Evolutionary conservation across 2,329 filamentous ascomycete species (phyloP).

Genomic region (Dendryphion nanum): DNA sequence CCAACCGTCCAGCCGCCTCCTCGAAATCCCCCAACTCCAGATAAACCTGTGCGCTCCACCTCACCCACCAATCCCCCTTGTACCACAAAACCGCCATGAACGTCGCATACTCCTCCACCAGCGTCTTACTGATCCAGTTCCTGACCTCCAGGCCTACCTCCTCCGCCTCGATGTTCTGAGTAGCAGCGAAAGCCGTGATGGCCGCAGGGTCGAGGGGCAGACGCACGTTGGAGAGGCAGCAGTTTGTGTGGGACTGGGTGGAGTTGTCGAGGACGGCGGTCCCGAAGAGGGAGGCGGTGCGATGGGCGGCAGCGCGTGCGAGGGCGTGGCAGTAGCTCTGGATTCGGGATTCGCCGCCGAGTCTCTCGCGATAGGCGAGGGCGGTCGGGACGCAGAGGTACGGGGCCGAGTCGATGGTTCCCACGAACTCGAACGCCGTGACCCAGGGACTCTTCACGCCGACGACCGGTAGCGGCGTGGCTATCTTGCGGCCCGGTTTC

Average conservation of each 20-base stretch:
- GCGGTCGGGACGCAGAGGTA: slow-evolving; percentile 72
- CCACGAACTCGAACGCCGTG: slow-evolving; percentile 71
- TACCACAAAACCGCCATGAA: slow-evolving; percentile 67
- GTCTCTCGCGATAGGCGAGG: slow-evolving; percentile 66
- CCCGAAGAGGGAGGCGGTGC: slow-evolving; percentile 61
- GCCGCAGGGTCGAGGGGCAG: slow-evolving; percentile 59
- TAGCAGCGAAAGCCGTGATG: slow-evolving; percentile 18
- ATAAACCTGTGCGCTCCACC: slow-evolving; percentile 81
- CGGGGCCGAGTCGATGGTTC: slow-evolving; percentile 70
- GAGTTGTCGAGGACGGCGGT: slow-evolving; percentile 72
- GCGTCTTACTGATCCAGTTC: slow-evolving; percentile 40
- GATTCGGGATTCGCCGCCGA: slow-evolving; percentile 74
- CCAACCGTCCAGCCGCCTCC: slow-evolving; percentile 61
- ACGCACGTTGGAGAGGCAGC: slow-evolving; percentile 70
- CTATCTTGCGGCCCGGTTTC: slow-evolving; percentile 5
- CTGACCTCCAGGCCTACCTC: slow-evolving; percentile 30
- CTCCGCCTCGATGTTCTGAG: slow-evolving; percentile 16
- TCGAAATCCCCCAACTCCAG: slow-evolving; percentile 78
- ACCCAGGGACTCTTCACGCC: slow-evolving; percentile 60
- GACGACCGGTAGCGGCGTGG: slow-evolving; percentile 42
- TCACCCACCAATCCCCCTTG: slow-evolving; percentile 62
- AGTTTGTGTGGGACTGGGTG: slow-evolving; percentile 60
- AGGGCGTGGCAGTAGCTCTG: slow-evolving; percentile 61
- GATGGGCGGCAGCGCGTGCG: slow-evolving; percentile 61
- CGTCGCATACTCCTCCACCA: slow-evolving; percentile 63